phyloP scores from a whole-genome alignment of 352 stramenopile genomes.

The Globisporangium ultimum region DNA sequence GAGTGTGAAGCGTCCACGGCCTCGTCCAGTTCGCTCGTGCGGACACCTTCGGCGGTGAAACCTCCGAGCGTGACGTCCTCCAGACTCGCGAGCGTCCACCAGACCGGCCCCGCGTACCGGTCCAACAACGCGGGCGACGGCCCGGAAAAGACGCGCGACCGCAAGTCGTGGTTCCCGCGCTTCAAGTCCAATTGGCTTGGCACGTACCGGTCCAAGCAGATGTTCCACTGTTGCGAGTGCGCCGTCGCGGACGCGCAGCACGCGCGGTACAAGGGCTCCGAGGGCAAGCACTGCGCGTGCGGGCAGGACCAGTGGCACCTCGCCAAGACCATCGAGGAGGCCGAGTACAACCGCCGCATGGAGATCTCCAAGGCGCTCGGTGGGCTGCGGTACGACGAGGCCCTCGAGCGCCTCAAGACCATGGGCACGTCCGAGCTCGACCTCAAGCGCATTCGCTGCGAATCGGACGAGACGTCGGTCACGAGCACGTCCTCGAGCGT shows the following conservation, averaged over 20 bases:
- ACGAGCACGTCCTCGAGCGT: slow-evolving; percentile 20
- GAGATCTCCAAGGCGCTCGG: slow-evolving; percentile 79
- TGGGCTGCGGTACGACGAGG: slow-evolving; percentile 82
- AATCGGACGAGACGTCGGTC: slow-evolving; percentile 27
- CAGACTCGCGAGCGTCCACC: slow-evolving; percentile 37
- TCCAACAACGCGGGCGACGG: slow-evolving; percentile 75
- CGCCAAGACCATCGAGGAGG: slow-evolving; percentile 76
- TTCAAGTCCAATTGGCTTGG: slow-evolving; percentile 89
- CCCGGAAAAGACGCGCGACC: slow-evolving; percentile 84
- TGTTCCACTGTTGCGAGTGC: slow-evolving; percentile 84
- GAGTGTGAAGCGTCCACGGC: too few species aligned
- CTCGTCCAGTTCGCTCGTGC: too few species aligned
- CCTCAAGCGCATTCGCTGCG: slow-evolving; percentile 42
- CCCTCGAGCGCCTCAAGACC: slow-evolving; percentile 52
- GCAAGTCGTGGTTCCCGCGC: slow-evolving; percentile 84
- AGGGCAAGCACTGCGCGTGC: slow-evolving; percentile 79
- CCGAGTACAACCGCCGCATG: slow-evolving; percentile 83
- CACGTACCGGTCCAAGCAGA: slow-evolving; percentile 84
- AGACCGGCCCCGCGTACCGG: slow-evolving; percentile 58
- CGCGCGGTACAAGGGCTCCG: slow-evolving; percentile 69
- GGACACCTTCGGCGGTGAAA: background rate
- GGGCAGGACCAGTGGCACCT: slow-evolving; percentile 82
- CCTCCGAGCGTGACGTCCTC: background rate
- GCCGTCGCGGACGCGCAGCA: slow-evolving; percentile 41
- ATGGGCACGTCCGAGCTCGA: slow-evolving; percentile 62